Evolutionary conservation across 805 yeast genomes (phyloP), one percentile per base, ranked within the genome.

Genomic region (Pichia kluyveri): DNA sequence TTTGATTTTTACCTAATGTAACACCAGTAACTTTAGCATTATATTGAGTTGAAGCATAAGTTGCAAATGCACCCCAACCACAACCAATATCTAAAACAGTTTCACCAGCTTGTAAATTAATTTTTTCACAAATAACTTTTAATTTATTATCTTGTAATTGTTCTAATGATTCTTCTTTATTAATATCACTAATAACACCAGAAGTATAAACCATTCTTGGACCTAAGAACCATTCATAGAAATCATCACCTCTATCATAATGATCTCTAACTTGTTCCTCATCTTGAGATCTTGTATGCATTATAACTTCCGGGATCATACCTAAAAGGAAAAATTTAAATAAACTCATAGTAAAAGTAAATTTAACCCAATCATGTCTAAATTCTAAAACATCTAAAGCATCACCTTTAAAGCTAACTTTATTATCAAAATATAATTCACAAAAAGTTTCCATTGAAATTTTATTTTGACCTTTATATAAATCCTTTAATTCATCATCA

Each of bases 201-300:
- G 91, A 81, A 37, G 96, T 89, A 72, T 88, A 89, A 65, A 89
- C 76, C 96, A 88, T 88, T 69, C 96, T 81, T 53, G 95, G 93
- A 52, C 96, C 96, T 58, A 88, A 72, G 73, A 88, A 88, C 95
- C 95, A 88, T 48, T 89, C 70, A 77, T 89, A 89, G 69, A 88
- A 88, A 68, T 89, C 96, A 63, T 88, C 96, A 67, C 96, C 96
- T 59, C 96, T 85, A 72, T 89, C 96, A 67, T 88, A 88, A 70
- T 88, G 96, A 61, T 85, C 96, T 68, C 96, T 81, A 49, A 88
- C 96, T 69, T 88, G 96, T 69, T 88, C 96, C 71, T 88, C 96
- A 65, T 89, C 96, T 72, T 88, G 96, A 19, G 95, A 84, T 64
- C 87, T 80, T 55, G 95, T 82, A 72, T 88, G 96, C 81, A 88